phyloP scores from a whole-genome alignment of 306 rosid genomes.

The Rosa rugosa region DNA sequence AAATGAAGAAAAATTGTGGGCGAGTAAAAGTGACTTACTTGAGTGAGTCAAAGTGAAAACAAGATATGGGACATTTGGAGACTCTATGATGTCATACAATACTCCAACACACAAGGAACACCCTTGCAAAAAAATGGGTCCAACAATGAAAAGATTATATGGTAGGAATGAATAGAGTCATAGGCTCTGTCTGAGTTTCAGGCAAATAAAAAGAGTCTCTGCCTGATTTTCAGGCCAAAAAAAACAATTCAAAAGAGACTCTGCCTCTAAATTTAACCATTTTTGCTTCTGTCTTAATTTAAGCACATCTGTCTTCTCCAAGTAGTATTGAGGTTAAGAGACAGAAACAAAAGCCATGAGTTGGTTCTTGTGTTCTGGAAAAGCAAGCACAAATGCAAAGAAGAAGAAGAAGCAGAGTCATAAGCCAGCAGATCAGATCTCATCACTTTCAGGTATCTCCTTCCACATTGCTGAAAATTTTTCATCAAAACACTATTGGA shows the following conservation, averaged over 20 bases:
- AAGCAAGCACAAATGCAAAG: slow-evolving; percentile 33
- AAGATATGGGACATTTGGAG: neutral
- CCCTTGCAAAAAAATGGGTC: slow-evolving; percentile 27
- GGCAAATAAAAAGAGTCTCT: neutral
- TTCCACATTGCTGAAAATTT: neutral
- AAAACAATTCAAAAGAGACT: neutral
- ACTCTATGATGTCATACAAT: neutral
- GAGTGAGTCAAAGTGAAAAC: slow-evolving; percentile 6
- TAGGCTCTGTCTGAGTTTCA: neutral
- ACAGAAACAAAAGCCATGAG: slow-evolving; percentile 32
- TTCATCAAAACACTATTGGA: neutral
- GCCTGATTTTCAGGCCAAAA: neutral
- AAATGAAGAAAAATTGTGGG: neutral
- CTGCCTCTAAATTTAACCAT: neutral
- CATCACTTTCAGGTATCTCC: slow-evolving; percentile 49
- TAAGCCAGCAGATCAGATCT: slow-evolving; percentile 44
- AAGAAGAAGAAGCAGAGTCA: slow-evolving; percentile 34
- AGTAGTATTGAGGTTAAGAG: slow-evolving; percentile 24
- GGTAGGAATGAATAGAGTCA: neutral
- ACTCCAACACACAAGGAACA: slow-evolving; percentile 13
- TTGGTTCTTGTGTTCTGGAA: slow-evolving; percentile 51
- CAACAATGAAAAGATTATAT: slow-evolving; percentile 10
- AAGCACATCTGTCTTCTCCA: slow-evolving; percentile 14
- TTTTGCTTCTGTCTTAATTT: neutral
- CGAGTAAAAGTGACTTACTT: neutral